Evolutionary conservation across 306 rosid species (phyloP).

Genomic region (Begonia fuchsioides): DNA sequence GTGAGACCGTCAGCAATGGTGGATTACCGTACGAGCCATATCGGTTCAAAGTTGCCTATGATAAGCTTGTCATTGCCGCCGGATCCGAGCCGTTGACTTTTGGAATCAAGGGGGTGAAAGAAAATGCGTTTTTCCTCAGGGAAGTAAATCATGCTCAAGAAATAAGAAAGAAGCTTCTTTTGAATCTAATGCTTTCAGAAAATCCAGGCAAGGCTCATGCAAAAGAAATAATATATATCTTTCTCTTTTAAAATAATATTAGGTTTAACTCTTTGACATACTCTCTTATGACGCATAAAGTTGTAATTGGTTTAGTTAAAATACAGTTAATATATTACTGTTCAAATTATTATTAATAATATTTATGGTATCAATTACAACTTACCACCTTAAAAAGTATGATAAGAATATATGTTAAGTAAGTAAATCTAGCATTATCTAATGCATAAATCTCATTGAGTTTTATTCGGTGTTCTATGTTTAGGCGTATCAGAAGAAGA

Average conservation of each 20-base stretch:
- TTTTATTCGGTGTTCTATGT: neutral
- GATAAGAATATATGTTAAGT: too few relatives aligned
- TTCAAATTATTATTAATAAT: too few relatives aligned
- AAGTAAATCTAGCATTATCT: too few relatives aligned
- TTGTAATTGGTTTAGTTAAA: too few relatives aligned
- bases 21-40: slow-evolving; percentile 47
- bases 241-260: too few relatives aligned
- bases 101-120: slow-evolving; percentile 78
- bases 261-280: too few relatives aligned
- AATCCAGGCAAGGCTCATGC: slow-evolving; percentile 50
- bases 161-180: slow-evolving; percentile 82
- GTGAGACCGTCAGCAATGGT: slow-evolving; percentile 53
- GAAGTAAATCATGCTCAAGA: slow-evolving; percentile 93
- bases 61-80: slow-evolving; percentile 85
- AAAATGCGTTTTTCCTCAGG: slow-evolving; percentile 81
- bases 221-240: neutral
- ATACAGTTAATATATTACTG: too few relatives aligned
- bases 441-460: neutral
- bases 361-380: too few relatives aligned
- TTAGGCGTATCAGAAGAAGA: slow-evolving; percentile 82
- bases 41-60: slow-evolving; percentile 81
- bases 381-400: too few relatives aligned
- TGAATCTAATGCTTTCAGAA: slow-evolving; percentile 80
- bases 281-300: too few relatives aligned
- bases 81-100: slow-evolving; percentile 88